Percentiles rank a stretch among this genome's conserved stretches.
Evolutionary conservation across 805 yeast genomes (phyloP).

Genomic region (Tetrapisispora namnaoensis): DNA sequence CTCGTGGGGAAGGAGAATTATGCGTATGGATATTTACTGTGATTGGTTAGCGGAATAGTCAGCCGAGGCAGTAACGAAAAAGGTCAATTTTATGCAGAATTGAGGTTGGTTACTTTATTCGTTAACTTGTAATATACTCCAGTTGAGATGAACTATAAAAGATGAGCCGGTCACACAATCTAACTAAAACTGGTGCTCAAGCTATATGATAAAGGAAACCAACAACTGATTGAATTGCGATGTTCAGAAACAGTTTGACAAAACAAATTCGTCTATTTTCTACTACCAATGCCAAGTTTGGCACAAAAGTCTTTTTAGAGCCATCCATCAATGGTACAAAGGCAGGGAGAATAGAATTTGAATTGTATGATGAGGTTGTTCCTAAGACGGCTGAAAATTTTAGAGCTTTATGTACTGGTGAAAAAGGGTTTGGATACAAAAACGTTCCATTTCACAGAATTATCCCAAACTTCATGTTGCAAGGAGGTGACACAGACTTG

Average conservation of each 20-base stretch:
- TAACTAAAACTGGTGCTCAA: no score
- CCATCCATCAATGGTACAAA: constrained; percentile 46
- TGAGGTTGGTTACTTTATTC: no score
- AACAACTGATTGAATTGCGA: background rate
- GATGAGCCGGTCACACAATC: no score
- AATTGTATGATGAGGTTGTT: constrained; percentile 33
- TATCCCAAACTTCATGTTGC: constrained; percentile 92
- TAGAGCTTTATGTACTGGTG: constrained; percentile 81
- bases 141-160: no score
- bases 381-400: constrained; percentile 78
- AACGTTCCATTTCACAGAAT: constrained; percentile 87
- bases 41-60: no score
- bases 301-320: constrained; percentile 48
- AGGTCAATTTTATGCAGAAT: no score
- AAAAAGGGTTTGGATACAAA: constrained; percentile 80
- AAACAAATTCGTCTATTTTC: constrained; percentile 41
- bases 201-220: no score
- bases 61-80: no score
- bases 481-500: constrained; percentile 84
- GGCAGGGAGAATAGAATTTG: constrained; percentile 28
- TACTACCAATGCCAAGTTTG: constrained; percentile 35
- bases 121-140: no score
- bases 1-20: no score
- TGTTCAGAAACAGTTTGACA: constrained; percentile 15
- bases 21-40: no score